Evolutionary conservation across 495 filamentous ascomycete genomes (phyloP).

Genomic region (Neurospora sp.): DNA sequence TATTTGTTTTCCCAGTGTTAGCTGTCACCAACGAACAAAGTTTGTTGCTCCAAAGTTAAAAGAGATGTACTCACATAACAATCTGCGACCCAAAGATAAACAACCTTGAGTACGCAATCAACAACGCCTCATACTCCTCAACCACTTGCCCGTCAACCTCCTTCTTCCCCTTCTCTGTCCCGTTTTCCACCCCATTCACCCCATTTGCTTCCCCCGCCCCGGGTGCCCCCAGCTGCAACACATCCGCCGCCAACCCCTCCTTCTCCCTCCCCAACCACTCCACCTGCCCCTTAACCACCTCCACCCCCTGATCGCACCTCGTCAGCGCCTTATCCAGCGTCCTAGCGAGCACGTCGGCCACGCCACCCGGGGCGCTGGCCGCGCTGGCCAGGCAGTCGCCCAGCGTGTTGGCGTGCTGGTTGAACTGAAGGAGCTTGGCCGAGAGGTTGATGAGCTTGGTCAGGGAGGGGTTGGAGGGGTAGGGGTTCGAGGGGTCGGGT

Average conservation of each 20-base stretch:
- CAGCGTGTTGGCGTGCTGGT: constrained; percentile 3
- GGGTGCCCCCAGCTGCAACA: neutral
- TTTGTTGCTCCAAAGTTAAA: neutral
- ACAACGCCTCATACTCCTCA: neutral
- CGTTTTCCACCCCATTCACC: neutral
- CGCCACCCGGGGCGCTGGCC: neutral
- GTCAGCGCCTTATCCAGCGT: neutral
- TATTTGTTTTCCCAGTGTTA: neutral
- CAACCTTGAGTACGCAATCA: constrained; percentile 1
- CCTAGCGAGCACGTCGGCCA: neutral
- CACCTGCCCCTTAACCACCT: neutral
- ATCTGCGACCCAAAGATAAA: constrained; percentile 2
- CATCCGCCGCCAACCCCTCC: neutral
- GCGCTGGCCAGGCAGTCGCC: neutral
- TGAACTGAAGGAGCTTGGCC: constrained; percentile 1
- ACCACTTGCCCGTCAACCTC: neutral
- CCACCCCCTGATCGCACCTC: neutral
- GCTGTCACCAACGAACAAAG: neutral
- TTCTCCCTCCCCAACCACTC: neutral
- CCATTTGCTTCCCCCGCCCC: neutral
- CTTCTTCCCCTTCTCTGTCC: neutral
- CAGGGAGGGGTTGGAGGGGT: neutral
- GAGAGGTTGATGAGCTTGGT: neutral
- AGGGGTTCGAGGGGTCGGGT: neutral
- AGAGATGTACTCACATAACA: neutral